Percentiles rank a stretch among this genome's conserved stretches.
Evolutionary conservation across 768 basidiomycete genomes (phyloP).

Genomic region (Hygrocybe coccinea): DNA sequence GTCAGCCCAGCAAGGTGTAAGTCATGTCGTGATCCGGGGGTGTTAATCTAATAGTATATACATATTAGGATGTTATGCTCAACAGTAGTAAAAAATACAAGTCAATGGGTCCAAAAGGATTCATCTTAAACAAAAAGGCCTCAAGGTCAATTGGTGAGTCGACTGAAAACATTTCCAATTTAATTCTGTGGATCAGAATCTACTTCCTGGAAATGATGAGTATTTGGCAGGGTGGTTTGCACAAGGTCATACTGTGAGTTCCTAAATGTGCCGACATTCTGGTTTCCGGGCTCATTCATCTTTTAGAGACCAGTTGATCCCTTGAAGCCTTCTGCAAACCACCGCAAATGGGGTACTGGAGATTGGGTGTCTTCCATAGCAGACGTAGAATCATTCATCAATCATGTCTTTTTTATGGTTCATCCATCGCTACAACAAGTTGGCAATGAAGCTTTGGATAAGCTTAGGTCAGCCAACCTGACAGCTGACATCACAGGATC

Average conservation of each 20-base stretch:
- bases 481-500: not conserved
- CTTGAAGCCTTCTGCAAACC: not conserved
- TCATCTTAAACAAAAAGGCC: not conserved
- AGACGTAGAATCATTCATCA: not conserved
- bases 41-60: not conserved
- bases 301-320: not conserved
- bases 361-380: not conserved
- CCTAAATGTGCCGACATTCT: too few relatives aligned
- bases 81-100: not conserved
- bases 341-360: not conserved
- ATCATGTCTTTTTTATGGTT: not conserved
- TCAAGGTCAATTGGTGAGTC: not conserved
- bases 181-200: not conserved
- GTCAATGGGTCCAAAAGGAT: not conserved
- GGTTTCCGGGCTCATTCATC: too few relatives aligned
- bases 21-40: not conserved
- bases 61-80: not conserved
- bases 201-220: not conserved
- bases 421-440: not conserved
- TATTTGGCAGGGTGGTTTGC: not conserved
- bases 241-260: not conserved
- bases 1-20: not conserved
- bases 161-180: not conserved
- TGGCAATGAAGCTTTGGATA: not conserved
- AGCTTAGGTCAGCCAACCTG: not conserved